A percentile compares a stretch with the other conserved stretches of the same genome.
These are phyloP conservation scores for Clonostachys solani DNA, from an alignment of 2,329 filamentous ascomycete species.

Conservation along the genomic window DNA sequence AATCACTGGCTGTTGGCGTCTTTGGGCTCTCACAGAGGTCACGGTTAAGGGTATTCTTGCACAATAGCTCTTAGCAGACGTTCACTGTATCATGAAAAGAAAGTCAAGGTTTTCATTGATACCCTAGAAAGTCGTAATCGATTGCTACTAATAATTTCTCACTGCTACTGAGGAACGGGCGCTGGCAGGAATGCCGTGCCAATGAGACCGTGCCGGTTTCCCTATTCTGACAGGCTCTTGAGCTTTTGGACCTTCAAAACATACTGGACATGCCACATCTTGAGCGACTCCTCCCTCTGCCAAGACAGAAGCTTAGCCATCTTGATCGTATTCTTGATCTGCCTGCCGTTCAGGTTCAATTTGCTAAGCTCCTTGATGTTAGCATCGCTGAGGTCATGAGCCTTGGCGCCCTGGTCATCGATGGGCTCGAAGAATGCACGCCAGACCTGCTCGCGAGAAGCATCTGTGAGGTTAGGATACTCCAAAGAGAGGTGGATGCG, in stretches of 20 bases:
- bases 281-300: slow-evolving; percentile 19
- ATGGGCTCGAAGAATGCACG: slow-evolving; percentile 26
- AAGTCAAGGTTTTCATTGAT: too few relatives aligned
- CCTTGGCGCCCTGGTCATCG: slow-evolving; percentile 18
- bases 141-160: too few relatives aligned
- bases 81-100: too few relatives aligned
- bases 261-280: slow-evolving; percentile 17
- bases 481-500: background rate
- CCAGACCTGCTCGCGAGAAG: background rate
- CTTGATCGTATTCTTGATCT: slow-evolving; percentile 47
- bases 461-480: background rate
- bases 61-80: too few relatives aligned
- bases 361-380: slow-evolving; percentile 27
- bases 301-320: slow-evolving; percentile 21
- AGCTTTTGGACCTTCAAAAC: slow-evolving; percentile 16
- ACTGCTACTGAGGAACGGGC: too few relatives aligned
- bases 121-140: too few relatives aligned
- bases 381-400: slow-evolving; percentile 4
- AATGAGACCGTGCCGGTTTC: too few relatives aligned
- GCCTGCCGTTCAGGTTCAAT: slow-evolving; percentile 40
- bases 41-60: too few relatives aligned
- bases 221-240: too few relatives aligned
- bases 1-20: too few relatives aligned
- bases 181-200: too few relatives aligned
- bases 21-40: too few relatives aligned